Base-by-base conservation (phyloP, 2,329 filamentous ascomycete genomes). In the Apiospora pterosperma region DNA sequence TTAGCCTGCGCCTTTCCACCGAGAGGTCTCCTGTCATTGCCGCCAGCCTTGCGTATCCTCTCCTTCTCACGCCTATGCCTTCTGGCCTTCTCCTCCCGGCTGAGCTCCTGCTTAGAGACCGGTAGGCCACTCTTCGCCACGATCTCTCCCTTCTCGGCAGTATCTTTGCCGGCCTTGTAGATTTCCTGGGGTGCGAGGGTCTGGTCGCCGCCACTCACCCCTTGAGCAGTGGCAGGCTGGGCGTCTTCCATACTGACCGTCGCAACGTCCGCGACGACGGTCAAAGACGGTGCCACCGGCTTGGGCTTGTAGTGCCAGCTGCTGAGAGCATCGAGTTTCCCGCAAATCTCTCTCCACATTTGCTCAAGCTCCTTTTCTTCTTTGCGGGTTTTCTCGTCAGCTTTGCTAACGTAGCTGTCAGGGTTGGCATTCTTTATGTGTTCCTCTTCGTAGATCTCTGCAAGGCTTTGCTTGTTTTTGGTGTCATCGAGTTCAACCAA, bases 271-370 rank as follows among this genome's bases (percentile, higher is more conserved):
- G 92, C 86, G 38, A 97, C 90, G 63, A 97, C 91, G 52, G 92
- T 94, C 67, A 99, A 87, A 58, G 88, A 87, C n/a, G 92, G 88
- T 62, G 90, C 90, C 2, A 90, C 85, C 12, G 92, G 90, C 80
- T 94, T 96, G 63, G 96, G 96, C 78, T 92, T 94, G 85, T 97
- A 97, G 80, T 97, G 92, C 90, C 93, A 97, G 76, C 92, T 97
- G 78, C 90, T 94, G 68, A 99, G 88, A 31, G 92, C 88, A 78
- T 99, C 96, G 63, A 99, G 88, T 67, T 92, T 92, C 58, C 86
- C 86, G 73, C 86, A 89, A 62, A 97, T 84, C 39, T 92, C 90
- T 70, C 88, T 91, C 93, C 96, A 99, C 72, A 97, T 81, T 36
- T 83, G 84, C 72, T 90, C 88, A 63, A 98, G 91, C 75, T 97